These are phyloP conservation scores for Linaria vulgaris DNA, from an alignment of 257 asterid species.

Conservation along the genomic window DNA sequence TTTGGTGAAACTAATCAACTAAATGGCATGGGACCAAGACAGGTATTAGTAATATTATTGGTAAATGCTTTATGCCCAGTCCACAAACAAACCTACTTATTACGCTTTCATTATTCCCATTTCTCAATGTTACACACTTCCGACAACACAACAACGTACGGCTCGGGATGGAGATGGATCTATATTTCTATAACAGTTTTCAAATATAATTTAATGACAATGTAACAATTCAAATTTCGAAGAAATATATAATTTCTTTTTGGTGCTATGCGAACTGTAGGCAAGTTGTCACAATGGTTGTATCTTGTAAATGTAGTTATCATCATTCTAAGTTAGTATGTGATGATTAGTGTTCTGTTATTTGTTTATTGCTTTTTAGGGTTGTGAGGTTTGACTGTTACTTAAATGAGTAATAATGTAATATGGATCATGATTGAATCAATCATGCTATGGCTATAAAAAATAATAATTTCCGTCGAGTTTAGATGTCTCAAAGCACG, in stretches of 20 bases:
- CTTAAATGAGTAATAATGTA: too few relatives aligned
- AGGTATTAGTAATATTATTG: neutral
- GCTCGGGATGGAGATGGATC: neutral
- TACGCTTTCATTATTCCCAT: neutral
- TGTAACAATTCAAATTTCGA: too few relatives aligned
- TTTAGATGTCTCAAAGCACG: too few relatives aligned
- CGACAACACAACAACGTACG: neutral
- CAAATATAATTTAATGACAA: too few relatives aligned
- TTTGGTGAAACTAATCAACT: conserved; percentile 27
- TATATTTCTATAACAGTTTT: neutral
- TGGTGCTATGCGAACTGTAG: too few relatives aligned
- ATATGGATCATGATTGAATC: too few relatives aligned
- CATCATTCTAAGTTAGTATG: neutral
- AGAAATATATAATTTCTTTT: too few relatives aligned
- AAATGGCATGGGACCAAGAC: neutral
- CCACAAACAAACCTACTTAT: neutral
- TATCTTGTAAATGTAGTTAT: too few relatives aligned
- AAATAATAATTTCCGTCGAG: too few relatives aligned
- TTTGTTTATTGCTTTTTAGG: neutral
- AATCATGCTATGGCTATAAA: too few relatives aligned
- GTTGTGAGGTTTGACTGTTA: too few relatives aligned
- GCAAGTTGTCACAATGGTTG: too few relatives aligned
- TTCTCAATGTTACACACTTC: neutral
- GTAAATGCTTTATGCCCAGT: neutral
- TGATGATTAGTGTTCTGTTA: neutral